Evolutionary conservation across 2,329 filamentous ascomycete genomes (phyloP), one percentile per base, ranked within the genome.

Genomic region (Metarhizium album): DNA sequence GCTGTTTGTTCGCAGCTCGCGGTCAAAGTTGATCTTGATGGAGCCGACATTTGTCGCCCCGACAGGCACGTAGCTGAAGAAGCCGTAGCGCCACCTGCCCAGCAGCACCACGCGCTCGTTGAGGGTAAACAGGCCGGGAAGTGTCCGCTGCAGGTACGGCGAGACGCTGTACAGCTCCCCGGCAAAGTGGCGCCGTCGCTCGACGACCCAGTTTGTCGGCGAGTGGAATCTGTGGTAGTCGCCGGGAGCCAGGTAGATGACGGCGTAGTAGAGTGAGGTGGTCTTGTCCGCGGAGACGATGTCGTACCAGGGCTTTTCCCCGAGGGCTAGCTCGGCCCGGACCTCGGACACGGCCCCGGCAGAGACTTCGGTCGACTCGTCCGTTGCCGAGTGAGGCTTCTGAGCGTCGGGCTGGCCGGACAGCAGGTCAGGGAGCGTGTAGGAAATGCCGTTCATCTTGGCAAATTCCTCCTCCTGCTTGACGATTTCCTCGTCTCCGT

Each of bases 201-300:
- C 87, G 33, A 93, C 93, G 16, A 98, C 90, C 93, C 93, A 98
- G 59, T 88, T 86, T 2, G 89, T 84, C 0, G 93, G 93, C 1
- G 88, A 95, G 72, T 98, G 94, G 74, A 97, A 98, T 57, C 91
- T 87, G 71, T 98, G 93, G 71, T 98, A 98, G 72, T 98, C 94
- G 47, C 93, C 93, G 0, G 93, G 93, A 0, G 94, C 93, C 42
- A 98, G 82, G 70, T 98, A 98, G 62, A 98, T 83, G 55, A 98
- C 94, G 54, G 78, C 87, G 69, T 97, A 98, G 74, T 95, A 95
- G 7, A 98, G 79, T 9, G 84, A 81, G 4, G 84, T 88, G 66
- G 72, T 76, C 66, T 79, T 79, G 49, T 80, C 77, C 20, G 74
- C 67, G 5, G 79, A 78, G 24, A 85, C 70, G n/a, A 82, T 71